These are phyloP conservation scores for Senecio squalidus DNA, from an alignment of 140 eudicot species.

Conservation along the genomic window DNA sequence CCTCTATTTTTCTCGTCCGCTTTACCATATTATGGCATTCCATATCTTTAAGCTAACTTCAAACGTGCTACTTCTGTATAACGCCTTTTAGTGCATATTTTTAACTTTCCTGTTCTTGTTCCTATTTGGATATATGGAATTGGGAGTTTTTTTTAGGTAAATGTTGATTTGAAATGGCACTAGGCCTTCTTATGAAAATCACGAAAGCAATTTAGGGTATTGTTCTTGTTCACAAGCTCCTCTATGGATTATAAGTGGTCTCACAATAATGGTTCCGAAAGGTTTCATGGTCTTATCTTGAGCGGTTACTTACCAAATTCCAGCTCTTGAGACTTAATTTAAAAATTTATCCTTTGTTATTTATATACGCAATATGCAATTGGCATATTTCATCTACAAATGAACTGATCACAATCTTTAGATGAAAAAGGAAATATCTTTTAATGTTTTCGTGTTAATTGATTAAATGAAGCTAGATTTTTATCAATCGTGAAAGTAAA, in stretches of 20 bases:
- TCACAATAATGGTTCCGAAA: not conserved
- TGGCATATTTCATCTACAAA: too few relatives aligned
- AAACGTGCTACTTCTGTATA: constrained; percentile 7
- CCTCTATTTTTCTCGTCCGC: constrained; percentile 1
- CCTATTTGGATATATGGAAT: not conserved
- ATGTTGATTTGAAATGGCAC: not conserved
- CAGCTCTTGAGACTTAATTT: not conserved
- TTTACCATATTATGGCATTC: not conserved
- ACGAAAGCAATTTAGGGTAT: not conserved
- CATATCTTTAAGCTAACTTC: constrained; percentile 10
- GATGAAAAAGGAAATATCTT: too few relatives aligned
- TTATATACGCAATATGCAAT: too few relatives aligned
- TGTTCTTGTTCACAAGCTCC: not conserved
- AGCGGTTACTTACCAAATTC: not conserved
- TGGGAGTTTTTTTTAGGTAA: not conserved
- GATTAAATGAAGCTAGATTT: too few relatives aligned
- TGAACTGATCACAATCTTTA: too few relatives aligned
- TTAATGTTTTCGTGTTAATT: too few relatives aligned
- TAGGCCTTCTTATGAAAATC: not conserved
- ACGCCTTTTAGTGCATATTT: not conserved
- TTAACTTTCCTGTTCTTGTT: not conserved
- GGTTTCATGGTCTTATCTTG: not conserved
- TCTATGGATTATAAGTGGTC: not conserved
- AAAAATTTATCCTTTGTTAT: too few relatives aligned
- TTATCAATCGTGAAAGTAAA: too few relatives aligned